Conservation (phyloP, 352 stramenopile genomes). For the Saprolegnia parasitica region DNA sequence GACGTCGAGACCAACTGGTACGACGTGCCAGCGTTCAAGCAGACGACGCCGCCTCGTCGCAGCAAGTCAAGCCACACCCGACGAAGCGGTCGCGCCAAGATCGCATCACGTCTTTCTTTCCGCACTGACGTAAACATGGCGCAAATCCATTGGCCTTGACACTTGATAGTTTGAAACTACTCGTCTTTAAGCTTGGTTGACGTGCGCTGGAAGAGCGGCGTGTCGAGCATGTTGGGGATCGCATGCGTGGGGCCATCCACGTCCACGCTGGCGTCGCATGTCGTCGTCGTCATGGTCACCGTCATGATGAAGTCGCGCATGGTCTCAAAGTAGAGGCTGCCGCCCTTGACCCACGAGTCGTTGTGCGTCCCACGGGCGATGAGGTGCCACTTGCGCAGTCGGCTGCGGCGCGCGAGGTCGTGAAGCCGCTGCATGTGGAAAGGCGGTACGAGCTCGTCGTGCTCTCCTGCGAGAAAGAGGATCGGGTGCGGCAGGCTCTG, state of each 20-base stretch:
- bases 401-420: conserved; percentile 51
- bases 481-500: conserved; percentile 70
- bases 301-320: conserved; percentile 61
- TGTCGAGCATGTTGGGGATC: conserved; percentile 26
- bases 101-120: conserved; percentile 23
- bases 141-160: neutral
- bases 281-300: conserved; percentile 26
- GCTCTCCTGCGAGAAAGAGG: conserved; percentile 86
- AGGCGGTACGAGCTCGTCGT: conserved; percentile 90
- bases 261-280: neutral
- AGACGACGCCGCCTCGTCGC: neutral
- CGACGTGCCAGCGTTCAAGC: neutral
- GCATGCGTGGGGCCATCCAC: neutral
- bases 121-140: neutral
- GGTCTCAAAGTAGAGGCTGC: conserved; percentile 78
- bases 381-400: conserved; percentile 52
- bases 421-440: conserved; percentile 83
- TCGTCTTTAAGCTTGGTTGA: neutral
- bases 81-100: neutral
- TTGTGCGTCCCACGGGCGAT: conserved; percentile 93
- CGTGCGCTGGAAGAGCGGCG: conserved; percentile 13
- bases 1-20: conserved; percentile 2
- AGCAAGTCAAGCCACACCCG: neutral
- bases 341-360: conserved; percentile 90
- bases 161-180: neutral